Evolutionary conservation across 768 basidiomycete species (phyloP).

Genomic region (Russula griseocarnosa): DNA sequence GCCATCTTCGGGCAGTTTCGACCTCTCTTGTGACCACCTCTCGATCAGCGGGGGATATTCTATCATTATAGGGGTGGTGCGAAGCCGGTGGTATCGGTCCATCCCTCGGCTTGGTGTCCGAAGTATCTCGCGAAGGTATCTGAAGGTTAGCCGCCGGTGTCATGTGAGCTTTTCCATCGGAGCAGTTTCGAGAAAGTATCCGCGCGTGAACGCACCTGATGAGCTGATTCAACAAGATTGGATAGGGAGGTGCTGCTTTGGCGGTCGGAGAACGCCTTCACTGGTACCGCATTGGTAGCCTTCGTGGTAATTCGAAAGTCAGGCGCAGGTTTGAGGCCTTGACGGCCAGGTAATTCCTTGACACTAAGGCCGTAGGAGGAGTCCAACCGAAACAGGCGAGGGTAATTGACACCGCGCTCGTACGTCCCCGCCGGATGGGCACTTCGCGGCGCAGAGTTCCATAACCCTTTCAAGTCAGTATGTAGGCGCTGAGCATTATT

Average conservation of each 20-base stretch:
- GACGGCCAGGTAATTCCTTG: slow-evolving; percentile 8
- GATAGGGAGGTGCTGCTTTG: slow-evolving; percentile 6
- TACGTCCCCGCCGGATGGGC: slow-evolving; percentile 22
- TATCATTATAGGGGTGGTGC: slow-evolving; percentile 14
- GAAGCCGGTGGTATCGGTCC: slow-evolving; percentile 1
- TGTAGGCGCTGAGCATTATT: slow-evolving; percentile 20
- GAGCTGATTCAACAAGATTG: slow-evolving; percentile 14
- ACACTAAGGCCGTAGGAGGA: slow-evolving; percentile 4
- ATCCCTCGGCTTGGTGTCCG: slow-evolving; percentile 7
- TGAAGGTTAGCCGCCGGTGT: slow-evolving; percentile 4
- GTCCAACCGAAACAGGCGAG: slow-evolving; percentile 22
- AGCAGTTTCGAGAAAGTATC: background rate
- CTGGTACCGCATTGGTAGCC: background rate
- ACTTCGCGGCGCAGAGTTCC: slow-evolving; percentile 25
- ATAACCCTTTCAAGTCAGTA: slow-evolving; percentile 23
- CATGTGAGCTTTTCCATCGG: slow-evolving; percentile 12
- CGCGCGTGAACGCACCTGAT: slow-evolving; percentile 7
- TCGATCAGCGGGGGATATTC: slow-evolving; percentile 9
- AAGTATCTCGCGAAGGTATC: background rate
- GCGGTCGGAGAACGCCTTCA: slow-evolving; percentile 7
- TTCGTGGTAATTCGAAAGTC: slow-evolving; percentile 11
- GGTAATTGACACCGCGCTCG: slow-evolving; percentile 19
- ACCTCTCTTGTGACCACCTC: slow-evolving; percentile 16
- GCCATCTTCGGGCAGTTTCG: slow-evolving; percentile 10
- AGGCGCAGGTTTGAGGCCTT: slow-evolving; percentile 4